Evolutionary conservation across 352 stramenopile species (phyloP), one percentile per base, ranked within the genome.

Genomic region (Pythium dissotocum): DNA sequence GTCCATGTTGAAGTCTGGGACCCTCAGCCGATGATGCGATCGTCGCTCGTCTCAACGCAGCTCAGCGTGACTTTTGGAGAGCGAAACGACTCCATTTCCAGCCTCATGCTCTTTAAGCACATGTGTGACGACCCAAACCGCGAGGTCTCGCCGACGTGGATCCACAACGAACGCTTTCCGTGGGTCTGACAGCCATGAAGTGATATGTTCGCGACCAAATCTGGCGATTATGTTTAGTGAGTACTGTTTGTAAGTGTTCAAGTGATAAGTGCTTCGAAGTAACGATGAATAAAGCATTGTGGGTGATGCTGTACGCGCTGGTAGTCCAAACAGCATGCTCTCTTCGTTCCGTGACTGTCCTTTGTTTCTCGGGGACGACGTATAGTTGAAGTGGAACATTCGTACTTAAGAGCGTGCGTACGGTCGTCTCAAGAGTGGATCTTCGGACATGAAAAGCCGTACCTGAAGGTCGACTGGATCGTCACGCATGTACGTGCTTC

Each of bases 151-250:
- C 77, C 76, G 4, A 53, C 64, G n/a, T 88, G 79, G 81, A n/a
- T 83, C 26, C 63, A 59, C 48, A 89, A 89, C 49, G 78, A 89
- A 66, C 84, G 84, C 21, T 87, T 82, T 52, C 76, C 76, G 10
- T 89, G 79, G 79, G 79, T 87, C 24, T 89, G 57, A 65, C 60
- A 60, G 58, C 49, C 24, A 44, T 59, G 24, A 24, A 24, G 21
- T 24, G 21, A 24, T 24, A 24, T 24, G 21, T 24, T 24, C 21
- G 21, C 21, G 21, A 24, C 21, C 21, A 24, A 24, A 24, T 24
- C 21, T 24, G 21, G 21, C 21, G 21, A 24, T 24, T 24, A 24
- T 24, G 21, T 24, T 24, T 24, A 24, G 21, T 24, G 21, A 24
- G 21, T 24, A 24, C 12, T 33, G n/a, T 35, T 21, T 57, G 18